Percentiles rank a stretch among this genome's conserved stretches.
phyloP scores from a whole-genome alignment of 2,329 filamentous ascomycete species.

The Trichoderma harzianum region DNA sequence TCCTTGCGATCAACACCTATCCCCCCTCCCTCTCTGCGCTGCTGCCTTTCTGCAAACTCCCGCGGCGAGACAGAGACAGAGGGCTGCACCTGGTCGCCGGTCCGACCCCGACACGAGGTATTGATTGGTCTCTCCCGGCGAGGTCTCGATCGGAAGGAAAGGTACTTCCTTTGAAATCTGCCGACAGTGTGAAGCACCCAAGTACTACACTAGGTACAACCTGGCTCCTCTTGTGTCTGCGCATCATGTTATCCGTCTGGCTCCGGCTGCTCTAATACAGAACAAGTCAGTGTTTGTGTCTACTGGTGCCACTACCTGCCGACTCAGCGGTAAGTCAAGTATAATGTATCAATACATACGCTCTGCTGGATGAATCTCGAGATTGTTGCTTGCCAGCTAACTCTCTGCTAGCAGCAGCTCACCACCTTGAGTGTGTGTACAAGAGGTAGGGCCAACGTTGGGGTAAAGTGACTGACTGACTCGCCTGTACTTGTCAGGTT shows the following conservation, averaged over 20 bases:
- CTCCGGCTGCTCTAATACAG: neutral
- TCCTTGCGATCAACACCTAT: neutral
- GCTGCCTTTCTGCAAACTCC: constrained; percentile 10
- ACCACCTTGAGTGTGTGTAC: neutral
- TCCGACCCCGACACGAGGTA: neutral
- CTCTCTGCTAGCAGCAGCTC: neutral
- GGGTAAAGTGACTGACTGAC: neutral
- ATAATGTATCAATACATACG: neutral
- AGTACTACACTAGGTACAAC: neutral
- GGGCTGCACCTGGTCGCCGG: constrained; percentile 5
- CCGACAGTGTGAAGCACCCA: neutral
- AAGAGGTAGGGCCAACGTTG: neutral
- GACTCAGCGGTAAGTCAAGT: neutral
- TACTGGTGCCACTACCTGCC: neutral
- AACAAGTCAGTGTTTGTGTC: neutral
- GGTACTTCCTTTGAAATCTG: neutral
- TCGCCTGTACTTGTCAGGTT: neutral
- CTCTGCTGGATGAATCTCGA: neutral
- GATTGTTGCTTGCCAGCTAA: neutral
- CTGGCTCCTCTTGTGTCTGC: neutral
- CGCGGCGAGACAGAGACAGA: constrained; percentile 2
- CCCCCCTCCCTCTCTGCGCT: neutral
- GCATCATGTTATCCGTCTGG: neutral
- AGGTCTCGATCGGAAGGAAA: neutral
- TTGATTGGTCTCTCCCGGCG: constrained; percentile 13